Percentiles rank a stretch among this genome's conserved stretches.
These are phyloP conservation scores for Paradendryphiella salina DNA, from an alignment of 2,329 filamentous ascomycete species.

Conservation along the genomic window DNA sequence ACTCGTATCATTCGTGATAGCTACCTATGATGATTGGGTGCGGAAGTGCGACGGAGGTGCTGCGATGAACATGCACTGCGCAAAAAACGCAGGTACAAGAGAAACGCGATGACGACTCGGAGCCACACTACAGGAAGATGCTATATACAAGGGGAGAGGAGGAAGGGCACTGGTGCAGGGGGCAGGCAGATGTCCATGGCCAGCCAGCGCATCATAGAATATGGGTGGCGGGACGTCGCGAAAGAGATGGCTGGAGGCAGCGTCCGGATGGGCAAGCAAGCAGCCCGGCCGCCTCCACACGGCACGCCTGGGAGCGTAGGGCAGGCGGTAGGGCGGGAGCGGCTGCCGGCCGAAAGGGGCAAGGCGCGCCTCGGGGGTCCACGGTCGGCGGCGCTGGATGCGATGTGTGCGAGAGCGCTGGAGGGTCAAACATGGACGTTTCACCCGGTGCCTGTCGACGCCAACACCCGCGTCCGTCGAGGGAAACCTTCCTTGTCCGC, in stretches of 20 bases:
- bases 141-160: slow-evolving; percentile 29
- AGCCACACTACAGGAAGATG: slow-evolving; percentile 12
- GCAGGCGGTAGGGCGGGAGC: neutral
- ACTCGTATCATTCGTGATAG: slow-evolving; percentile 23
- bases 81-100: slow-evolving; percentile 4
- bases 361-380: slow-evolving; percentile 1
- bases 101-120: slow-evolving; percentile 11
- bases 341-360: slow-evolving; percentile 4
- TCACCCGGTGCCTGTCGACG: slow-evolving; percentile 1
- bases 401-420: too few relatives aligned
- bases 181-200: slow-evolving; percentile 20
- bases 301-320: neutral
- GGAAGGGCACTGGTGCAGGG: slow-evolving; percentile 13
- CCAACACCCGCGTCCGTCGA: neutral
- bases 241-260: slow-evolving; percentile 1
- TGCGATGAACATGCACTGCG: slow-evolving; percentile 8
- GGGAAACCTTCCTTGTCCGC: neutral
- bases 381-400: too few relatives aligned
- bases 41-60: slow-evolving; percentile 16
- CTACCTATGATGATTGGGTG: slow-evolving; percentile 24
- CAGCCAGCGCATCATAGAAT: slow-evolving; percentile 28
- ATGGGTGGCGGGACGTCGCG: slow-evolving; percentile 21
- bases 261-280: slow-evolving; percentile 3
- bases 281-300: slow-evolving; percentile 7
- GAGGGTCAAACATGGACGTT: slow-evolving; percentile 11